Conservation (phyloP, 1,139 yeast species). For the Zygoascus hellenicus region DNA sequence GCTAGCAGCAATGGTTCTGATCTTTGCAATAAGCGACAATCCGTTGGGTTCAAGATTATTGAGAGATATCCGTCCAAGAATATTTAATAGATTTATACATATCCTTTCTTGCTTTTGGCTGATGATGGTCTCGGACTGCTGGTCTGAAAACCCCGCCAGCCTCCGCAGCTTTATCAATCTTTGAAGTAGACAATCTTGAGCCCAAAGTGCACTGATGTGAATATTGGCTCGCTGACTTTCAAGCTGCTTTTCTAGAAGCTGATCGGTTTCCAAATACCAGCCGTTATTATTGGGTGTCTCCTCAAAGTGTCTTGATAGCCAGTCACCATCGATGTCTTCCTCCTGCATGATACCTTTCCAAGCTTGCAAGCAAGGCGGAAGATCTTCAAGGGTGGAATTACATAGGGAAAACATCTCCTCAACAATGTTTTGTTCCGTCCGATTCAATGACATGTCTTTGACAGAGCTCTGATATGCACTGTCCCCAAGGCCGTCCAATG, state of each 20-base stretch:
- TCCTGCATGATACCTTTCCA: background rate
- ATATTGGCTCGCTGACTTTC: constrained; percentile 12
- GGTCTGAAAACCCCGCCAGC: background rate
- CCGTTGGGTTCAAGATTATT: constrained; percentile 12
- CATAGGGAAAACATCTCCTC: background rate
- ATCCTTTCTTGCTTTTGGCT: constrained; percentile 7
- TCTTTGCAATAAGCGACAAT: constrained; percentile 7
- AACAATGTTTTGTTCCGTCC: background rate
- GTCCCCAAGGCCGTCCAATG: background rate
- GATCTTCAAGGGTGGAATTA: background rate
- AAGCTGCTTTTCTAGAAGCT: constrained; percentile 4
- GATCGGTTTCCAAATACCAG: background rate
- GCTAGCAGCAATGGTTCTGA: constrained; percentile 9
- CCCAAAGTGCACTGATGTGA: constrained; percentile 12
- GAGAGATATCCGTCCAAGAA: constrained; percentile 7
- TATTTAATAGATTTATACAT: constrained; percentile 4
- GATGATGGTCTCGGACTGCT: background rate
- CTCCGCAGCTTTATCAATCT: background rate
- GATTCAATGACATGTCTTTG: background rate
- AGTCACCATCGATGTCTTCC: background rate
- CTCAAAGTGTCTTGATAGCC: background rate
- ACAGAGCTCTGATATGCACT: background rate
- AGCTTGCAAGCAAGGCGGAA: background rate
- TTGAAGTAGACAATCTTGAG: constrained; percentile 6
- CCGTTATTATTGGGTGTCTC: background rate